Percentiles rank a stretch among this genome's conserved stretches.
Conservation (phyloP, 768 basidiomycete species). For the Peribolospora kevripleyi region DNA sequence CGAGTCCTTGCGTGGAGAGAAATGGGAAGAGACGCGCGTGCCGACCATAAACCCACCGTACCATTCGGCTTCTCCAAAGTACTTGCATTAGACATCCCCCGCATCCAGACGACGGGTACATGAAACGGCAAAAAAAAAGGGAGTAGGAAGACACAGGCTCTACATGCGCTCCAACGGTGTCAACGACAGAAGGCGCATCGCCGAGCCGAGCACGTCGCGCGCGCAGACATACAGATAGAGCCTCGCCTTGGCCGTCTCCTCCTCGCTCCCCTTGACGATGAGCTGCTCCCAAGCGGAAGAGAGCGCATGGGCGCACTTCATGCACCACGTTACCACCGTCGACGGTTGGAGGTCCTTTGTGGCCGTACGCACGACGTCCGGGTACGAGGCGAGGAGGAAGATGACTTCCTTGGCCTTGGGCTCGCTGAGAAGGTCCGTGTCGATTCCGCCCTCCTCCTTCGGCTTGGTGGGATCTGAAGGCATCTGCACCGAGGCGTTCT, state of each 20-base stretch:
- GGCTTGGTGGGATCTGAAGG: conserved; percentile 29
- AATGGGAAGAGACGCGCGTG: too few relatives aligned
- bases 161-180: conserved; percentile 84
- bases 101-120: too few relatives aligned
- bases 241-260: conserved; percentile 56
- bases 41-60: too few relatives aligned
- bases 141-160: neutral
- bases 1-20: too few relatives aligned
- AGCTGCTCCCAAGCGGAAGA: conserved; percentile 79
- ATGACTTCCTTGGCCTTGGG: conserved; percentile 64
- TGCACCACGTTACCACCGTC: conserved; percentile 71
- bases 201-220: conserved; percentile 63
- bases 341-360: conserved; percentile 67
- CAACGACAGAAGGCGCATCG: conserved; percentile 69
- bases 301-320: conserved; percentile 65
- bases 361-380: conserved; percentile 69
- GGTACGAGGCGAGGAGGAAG: conserved; percentile 69
- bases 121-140: neutral
- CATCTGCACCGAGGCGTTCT: conserved; percentile 33
- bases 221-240: conserved; percentile 75
- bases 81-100: too few relatives aligned
- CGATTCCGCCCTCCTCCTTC: conserved; percentile 21
- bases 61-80: too few relatives aligned
- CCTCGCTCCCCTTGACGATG: conserved; percentile 52
- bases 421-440: conserved; percentile 39